phyloP scores from a whole-genome alignment of 441 rosid genomes.

The Mallotus japonicus region DNA sequence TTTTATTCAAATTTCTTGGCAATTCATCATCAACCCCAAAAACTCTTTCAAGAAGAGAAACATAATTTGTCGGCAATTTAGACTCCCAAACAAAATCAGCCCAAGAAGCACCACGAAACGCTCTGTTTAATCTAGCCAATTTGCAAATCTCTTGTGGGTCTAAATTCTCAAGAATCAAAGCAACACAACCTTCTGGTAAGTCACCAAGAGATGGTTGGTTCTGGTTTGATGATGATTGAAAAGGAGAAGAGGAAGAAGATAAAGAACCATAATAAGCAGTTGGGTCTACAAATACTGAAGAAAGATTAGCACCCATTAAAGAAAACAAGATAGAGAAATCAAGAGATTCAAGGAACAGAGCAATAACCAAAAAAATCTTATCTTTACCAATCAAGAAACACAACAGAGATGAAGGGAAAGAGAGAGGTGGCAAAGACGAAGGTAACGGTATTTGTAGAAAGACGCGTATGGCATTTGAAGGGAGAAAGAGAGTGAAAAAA shows the following conservation, averaged over 20 bases:
- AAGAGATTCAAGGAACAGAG: background rate
- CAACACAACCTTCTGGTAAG: slow-evolving; percentile 82
- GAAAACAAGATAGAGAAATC: background rate
- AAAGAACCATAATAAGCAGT: slow-evolving; percentile 20
- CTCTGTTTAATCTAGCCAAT: slow-evolving; percentile 55
- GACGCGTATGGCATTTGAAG: slow-evolving; percentile 23
- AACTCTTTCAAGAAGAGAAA: slow-evolving; percentile 35
- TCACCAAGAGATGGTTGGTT: slow-evolving; percentile 57
- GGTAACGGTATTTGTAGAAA: slow-evolving; percentile 16
- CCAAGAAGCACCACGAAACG: slow-evolving; percentile 71
- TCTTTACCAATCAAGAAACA: background rate
- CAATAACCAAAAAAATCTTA: background rate
- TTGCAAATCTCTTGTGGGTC: slow-evolving; percentile 66
- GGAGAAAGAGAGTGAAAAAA: background rate
- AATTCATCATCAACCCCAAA: slow-evolving; percentile 43
- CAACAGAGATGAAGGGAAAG: too few relatives aligned
- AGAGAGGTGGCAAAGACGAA: background rate
- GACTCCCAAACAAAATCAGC: slow-evolving; percentile 90
- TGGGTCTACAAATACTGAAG: slow-evolving; percentile 36
- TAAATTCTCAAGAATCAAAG: slow-evolving; percentile 52
- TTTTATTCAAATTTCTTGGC: slow-evolving; percentile 47
- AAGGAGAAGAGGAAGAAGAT: background rate
- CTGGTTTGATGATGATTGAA: slow-evolving; percentile 3
- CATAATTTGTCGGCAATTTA: slow-evolving; percentile 63
- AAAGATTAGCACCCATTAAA: slow-evolving; percentile 61